Base-by-base conservation (phyloP, 208 protist species). In the Balamuthia mandrillaris region DNA sequence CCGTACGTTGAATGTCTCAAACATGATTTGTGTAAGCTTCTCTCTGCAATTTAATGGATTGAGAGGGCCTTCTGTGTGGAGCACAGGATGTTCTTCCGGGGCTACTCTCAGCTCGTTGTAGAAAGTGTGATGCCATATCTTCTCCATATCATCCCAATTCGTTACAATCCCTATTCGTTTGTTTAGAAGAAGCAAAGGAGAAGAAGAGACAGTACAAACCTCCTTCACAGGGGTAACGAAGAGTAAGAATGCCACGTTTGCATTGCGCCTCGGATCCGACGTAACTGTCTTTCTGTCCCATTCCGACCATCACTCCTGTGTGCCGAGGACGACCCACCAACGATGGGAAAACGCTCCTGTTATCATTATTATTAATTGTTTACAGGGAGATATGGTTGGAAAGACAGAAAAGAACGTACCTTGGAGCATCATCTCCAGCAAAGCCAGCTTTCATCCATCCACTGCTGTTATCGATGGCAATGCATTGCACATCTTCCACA, bases 301-400 rank as follows among this genome's bases (percentile, higher is more conserved):
- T 96, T 44, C 96, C 97, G 60, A 98, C 95, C 94, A 98, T 98
- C 21, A 96, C 95, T 49, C 94, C 92, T 61, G 92, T 81, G 85
- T 97, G 95, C 68, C 97, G 96, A 47, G 97, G 96, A 45, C 95
- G 92, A 29, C 98, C 97, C 84, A 99, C 94, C 60, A 99, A 95
- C 3, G 96, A 96, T 9, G 97, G 97, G 89, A 99, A 98, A 6
- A 99, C 96, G 84, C 96, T 92, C 58, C 96, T 88, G 24, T 97
- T 97, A 16, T 97, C 97, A 84, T 99, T 97, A 85, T 99, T 96
- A 39, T 97, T 97, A 24, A 97, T 96, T 35, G 9, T 86, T 98
- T 98, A 42, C 96, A 68, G 5, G 2, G 96, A 68, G 96, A 96
- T 89, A 98, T 98, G 81, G 24, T 18, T 29, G 10, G 10, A 18